Percentiles rank a stretch among this genome's conserved stretches.
Evolutionary conservation across 73 alveolate species (phyloP).

Genomic region (Tetrahymena thermophila): DNA sequence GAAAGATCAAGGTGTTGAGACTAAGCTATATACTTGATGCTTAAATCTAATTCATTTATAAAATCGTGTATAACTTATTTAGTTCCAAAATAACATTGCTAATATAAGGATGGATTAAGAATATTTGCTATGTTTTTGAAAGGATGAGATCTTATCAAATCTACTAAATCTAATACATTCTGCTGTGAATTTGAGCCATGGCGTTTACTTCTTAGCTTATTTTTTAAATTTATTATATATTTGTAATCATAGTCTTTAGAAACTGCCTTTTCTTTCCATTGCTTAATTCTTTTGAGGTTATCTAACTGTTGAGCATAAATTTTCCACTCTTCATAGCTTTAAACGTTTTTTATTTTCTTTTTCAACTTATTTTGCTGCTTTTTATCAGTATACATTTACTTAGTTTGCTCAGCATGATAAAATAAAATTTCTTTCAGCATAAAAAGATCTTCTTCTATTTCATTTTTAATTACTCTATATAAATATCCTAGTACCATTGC

Average conservation of each 20-base stretch:
- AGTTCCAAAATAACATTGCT: constrained; percentile 54
- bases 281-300: background rate
- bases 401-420: background rate
- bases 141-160: constrained; percentile 24
- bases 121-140: constrained; percentile 55
- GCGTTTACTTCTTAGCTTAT: background rate
- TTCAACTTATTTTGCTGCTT: background rate
- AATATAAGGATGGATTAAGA: constrained; percentile 47
- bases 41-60: constrained; percentile 50
- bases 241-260: background rate
- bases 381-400: background rate
- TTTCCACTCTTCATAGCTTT: background rate
- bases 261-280: background rate
- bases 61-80: constrained; percentile 55
- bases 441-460: background rate
- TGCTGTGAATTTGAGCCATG: background rate
- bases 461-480: background rate
- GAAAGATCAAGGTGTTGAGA: constrained; percentile 14
- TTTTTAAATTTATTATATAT: background rate
- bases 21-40: constrained; percentile 35
- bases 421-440: background rate
- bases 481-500: background rate
- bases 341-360: background rate
- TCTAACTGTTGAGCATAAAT: background rate
- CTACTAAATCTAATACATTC: background rate